Evolutionary conservation across 2,329 filamentous ascomycete genomes (phyloP).

Genomic region (Xylariomycetidae sp.): DNA sequence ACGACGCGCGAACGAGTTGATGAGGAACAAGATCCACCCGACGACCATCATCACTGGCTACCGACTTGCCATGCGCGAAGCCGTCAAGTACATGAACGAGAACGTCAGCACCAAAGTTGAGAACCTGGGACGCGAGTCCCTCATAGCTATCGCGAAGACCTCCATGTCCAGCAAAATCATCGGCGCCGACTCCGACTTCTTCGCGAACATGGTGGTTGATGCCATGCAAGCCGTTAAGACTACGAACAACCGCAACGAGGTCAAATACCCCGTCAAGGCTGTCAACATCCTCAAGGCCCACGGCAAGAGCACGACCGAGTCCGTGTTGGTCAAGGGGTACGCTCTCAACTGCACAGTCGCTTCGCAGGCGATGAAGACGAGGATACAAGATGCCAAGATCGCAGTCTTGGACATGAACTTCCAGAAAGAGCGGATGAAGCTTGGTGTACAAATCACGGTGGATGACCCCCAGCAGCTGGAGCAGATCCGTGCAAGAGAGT

Average conservation of each 20-base stretch:
- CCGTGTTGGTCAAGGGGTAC: constrained; percentile 88
- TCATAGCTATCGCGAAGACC: constrained; percentile 94
- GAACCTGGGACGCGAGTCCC: constrained; percentile 78
- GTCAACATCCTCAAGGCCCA: constrained; percentile 99
- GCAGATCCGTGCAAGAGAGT: constrained; percentile 89
- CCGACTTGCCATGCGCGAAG: constrained; percentile 88
- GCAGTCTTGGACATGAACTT: constrained; percentile 96
- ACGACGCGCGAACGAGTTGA: constrained; percentile 89
- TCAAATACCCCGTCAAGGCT: constrained; percentile 97
- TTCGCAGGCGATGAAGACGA: constrained; percentile 94
- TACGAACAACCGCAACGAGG: constrained; percentile 81
- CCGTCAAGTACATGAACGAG: constrained; percentile 98
- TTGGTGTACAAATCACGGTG: constrained; percentile 96
- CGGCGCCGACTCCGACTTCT: constrained; percentile 91
- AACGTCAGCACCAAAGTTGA: constrained; percentile 97
- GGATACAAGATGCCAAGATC: constrained; percentile 90
- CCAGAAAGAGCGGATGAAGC: constrained; percentile 98
- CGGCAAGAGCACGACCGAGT: constrained; percentile 86
- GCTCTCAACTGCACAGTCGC: constrained; percentile 98
- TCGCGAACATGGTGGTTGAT: constrained; percentile 94
- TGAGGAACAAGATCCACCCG: constrained; percentile 99
- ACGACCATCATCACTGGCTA: constrained; percentile 99
- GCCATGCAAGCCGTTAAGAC: constrained; percentile 93
- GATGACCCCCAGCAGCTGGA: constrained; percentile 96
- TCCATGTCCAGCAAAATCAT: constrained; percentile 99